Evolutionary conservation across 805 yeast genomes (phyloP).

Genomic region (Starmera pachycereana): DNA sequence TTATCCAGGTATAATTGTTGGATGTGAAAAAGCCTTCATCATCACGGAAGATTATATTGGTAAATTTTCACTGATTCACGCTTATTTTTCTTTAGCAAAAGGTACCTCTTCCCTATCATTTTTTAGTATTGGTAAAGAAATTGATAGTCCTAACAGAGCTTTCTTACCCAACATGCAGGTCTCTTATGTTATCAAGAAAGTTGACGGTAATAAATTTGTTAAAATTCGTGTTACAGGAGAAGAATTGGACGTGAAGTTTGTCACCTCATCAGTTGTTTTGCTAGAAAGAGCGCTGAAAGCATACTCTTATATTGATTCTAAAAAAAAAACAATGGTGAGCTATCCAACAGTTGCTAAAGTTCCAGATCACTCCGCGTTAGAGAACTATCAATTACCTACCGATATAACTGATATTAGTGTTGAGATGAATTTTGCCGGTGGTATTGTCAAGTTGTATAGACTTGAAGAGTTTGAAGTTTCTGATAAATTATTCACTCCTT

Average conservation of each 20-base stretch:
- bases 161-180: constrained; percentile 62
- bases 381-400: constrained; percentile 11
- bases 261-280: constrained; percentile 44
- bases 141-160: constrained; percentile 45
- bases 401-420: constrained; percentile 35
- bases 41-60: constrained; percentile 54
- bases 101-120: constrained; percentile 43
- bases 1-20: constrained; percentile 67
- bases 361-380: constrained; percentile 1
- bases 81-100: constrained; percentile 62
- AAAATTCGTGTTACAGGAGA: constrained; percentile 54
- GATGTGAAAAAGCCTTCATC: constrained; percentile 66
- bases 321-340: constrained; percentile 12
- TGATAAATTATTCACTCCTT: constrained; percentile 25
- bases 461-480: constrained; percentile 29
- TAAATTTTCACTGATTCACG: constrained; percentile 55
- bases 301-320: constrained; percentile 30
- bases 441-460: constrained; percentile 36
- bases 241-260: constrained; percentile 52
- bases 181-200: constrained; percentile 27
- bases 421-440: constrained; percentile 56
- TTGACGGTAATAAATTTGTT: constrained; percentile 25
- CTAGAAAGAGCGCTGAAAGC: constrained; percentile 45
- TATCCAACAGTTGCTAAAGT: constrained; percentile 1
- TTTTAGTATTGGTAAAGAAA: constrained; percentile 36